A percentile compares a stretch with the other conserved stretches of the same genome.
phyloP scores from a whole-genome alignment of 106 monocot species.

The Dendrobium nobile region DNA sequence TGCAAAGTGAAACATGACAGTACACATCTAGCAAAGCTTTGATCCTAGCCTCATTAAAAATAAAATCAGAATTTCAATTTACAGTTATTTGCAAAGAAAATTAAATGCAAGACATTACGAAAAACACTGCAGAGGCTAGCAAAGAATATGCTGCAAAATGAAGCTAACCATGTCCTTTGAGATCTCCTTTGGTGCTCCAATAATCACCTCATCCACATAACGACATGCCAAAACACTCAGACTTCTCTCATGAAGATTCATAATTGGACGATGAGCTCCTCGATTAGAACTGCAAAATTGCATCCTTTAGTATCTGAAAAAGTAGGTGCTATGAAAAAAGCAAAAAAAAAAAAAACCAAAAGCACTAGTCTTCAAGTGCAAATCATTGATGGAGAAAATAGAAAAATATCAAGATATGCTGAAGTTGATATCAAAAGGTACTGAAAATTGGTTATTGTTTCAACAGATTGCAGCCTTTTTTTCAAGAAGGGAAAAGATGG shows the following conservation, averaged over 20 bases:
- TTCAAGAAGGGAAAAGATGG: too few species aligned
- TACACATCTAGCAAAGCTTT: background rate
- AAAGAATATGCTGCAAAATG: background rate
- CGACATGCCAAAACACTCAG: constrained; percentile 97
- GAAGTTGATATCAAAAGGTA: background rate
- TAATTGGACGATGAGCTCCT: constrained; percentile 87
- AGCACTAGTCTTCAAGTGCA: background rate
- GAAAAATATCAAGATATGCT: background rate
- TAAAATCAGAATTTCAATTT: background rate
- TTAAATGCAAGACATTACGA: background rate
- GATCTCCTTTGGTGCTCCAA: constrained; percentile 90
- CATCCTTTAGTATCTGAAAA: background rate
- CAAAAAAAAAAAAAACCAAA: background rate
- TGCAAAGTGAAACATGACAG: background rate
- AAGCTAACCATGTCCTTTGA: constrained; percentile 78
- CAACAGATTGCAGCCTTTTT: background rate
- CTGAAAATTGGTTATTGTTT: background rate
- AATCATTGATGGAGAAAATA: background rate
- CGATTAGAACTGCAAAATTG: constrained; percentile 48
- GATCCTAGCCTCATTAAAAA: background rate
- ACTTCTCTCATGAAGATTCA: constrained; percentile 98
- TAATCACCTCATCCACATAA: constrained; percentile 97
- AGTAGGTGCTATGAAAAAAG: background rate
- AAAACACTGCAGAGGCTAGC: background rate
- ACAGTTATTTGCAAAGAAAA: background rate